Evolutionary conservation across 2,329 filamentous ascomycete genomes (phyloP).

Genomic region (Sporothrix mexicana): DNA sequence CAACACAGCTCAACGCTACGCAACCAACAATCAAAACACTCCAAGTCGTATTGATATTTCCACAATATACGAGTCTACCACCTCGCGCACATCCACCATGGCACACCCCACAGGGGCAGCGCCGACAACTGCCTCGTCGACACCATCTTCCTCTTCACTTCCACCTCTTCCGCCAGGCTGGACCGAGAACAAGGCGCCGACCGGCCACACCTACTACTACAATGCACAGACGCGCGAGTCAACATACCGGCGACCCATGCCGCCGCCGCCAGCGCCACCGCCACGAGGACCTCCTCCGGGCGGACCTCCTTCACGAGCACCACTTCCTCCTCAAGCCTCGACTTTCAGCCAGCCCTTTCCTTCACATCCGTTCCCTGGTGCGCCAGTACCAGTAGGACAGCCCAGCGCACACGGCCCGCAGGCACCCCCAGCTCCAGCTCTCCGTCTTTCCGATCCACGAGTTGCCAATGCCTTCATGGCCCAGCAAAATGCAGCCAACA

Average conservation of each 20-base stretch:
- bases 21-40: neutral
- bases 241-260: constrained; percentile 76
- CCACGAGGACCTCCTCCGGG: constrained; percentile 42
- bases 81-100: neutral
- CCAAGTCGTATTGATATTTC: no score
- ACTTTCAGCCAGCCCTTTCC: constrained; percentile 40
- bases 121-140: neutral
- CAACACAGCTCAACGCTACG: neutral
- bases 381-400: neutral
- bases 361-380: neutral
- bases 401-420: constrained; percentile 46
- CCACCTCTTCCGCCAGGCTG: constrained; percentile 76
- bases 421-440: constrained; percentile 45
- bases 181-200: constrained; percentile 91
- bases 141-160: constrained; percentile 47
- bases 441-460: constrained; percentile 58
- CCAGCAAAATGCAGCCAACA: constrained; percentile 46
- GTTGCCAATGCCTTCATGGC: constrained; percentile 67
- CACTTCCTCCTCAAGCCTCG: constrained; percentile 42
- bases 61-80: neutral
- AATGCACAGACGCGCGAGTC: constrained; percentile 81
- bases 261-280: neutral
- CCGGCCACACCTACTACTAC: constrained; percentile 88
- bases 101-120: neutral
- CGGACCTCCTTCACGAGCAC: constrained; percentile 11